Evolutionary conservation across 257 asterid genomes (phyloP), one percentile per base, ranked within the genome.

Genomic region (Paulownia fortunei): DNA sequence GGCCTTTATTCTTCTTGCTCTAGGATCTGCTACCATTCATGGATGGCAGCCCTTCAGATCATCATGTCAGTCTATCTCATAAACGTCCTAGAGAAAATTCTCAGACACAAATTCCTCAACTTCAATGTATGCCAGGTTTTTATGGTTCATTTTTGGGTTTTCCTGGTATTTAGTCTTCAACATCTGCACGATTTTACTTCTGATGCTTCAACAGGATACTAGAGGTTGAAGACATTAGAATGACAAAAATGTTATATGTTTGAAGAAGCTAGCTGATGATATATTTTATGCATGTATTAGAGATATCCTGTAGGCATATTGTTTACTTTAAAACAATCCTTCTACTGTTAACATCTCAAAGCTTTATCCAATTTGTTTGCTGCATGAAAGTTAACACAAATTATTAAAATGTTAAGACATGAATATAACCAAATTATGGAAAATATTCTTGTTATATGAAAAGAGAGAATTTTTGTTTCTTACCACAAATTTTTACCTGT

Each of bases 41-140:
- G 97, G 99, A 96, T 78, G 87, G 88, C 55, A 91, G 89, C 88
- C 99, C 99, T 59, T 86, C 97, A 37, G 97, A 91, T 80, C 87
- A 84, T 86, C 96, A 89, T 80, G 86, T 87, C 64, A 87, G 76
- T 78, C 80, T 82, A 46, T 89, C 96, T 77, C 89, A 90, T 82
- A 96, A 96, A 82, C 98, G 98, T 51, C 97, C 97, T 12, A 89
- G 97, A 85, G 98, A 90, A 82, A 90, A 82, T 84, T 72, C 88
- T 23, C 87, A 83, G 62, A 79, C 89, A 47, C 89, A 87, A 51
- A 37, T 76, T 84, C 82, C 88, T 62, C 76, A 59, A 18, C 59
- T 68, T 78, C 82, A 81, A 64, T 36, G 82, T 80, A 80, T 65
- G 70, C 66, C 81, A 72, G 85, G 80, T 84, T 70, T 68, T 76